Evolutionary conservation across 768 basidiomycete species (phyloP).

Genomic region (Sutorius australiensis): DNA sequence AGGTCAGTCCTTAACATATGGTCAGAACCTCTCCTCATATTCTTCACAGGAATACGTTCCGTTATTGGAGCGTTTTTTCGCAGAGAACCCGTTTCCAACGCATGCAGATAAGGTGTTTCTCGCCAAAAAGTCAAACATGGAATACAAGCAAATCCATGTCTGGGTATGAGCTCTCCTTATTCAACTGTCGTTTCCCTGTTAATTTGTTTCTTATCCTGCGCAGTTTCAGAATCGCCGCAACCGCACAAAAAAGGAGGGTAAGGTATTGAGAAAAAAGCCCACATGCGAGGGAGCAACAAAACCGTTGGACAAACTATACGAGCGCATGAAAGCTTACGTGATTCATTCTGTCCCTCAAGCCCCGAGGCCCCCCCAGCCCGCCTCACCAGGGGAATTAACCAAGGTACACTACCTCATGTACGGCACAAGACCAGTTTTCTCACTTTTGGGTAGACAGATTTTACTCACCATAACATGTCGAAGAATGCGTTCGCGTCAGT

Average conservation of each 20-base stretch:
- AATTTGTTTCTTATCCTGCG: not conserved
- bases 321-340: not conserved
- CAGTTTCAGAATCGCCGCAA: constrained; percentile 16
- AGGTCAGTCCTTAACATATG: not conserved
- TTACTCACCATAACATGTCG: accelerated
- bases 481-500: not conserved
- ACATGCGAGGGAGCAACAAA: not conserved
- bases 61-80: constrained; percentile 10
- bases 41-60: not conserved
- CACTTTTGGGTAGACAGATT: not conserved
- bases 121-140: constrained; percentile 5
- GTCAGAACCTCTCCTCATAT: accelerated
- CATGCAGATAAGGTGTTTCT: constrained; percentile 14
- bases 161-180: not conserved
- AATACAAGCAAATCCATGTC: constrained; percentile 17
- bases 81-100: constrained; percentile 9
- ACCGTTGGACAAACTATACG: not conserved
- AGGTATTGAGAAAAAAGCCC: not conserved
- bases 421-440: not conserved
- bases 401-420: not conserved
- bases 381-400: not conserved
- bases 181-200: accelerated
- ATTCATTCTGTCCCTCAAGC: not conserved
- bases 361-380: accelerated
- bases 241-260: constrained; percentile 5